Evolutionary conservation across 2,329 filamentous ascomycete species (phyloP).

Genomic region (Phoma sp.): DNA sequence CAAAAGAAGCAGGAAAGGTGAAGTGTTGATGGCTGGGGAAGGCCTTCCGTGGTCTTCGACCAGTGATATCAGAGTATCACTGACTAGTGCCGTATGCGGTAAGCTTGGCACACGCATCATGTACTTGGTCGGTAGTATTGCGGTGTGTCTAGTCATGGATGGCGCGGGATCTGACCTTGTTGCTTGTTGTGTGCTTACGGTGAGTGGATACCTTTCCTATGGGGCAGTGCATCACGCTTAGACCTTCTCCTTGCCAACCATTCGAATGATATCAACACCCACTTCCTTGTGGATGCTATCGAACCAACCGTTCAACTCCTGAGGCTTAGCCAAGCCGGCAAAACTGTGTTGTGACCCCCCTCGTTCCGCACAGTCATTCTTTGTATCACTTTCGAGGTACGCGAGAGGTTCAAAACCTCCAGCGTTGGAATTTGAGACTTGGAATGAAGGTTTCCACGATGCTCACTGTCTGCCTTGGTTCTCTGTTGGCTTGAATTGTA

Average conservation of each 20-base stretch:
- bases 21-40: constrained; percentile 7
- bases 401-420: background rate
- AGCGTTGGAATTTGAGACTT: background rate
- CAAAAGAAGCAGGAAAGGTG: constrained; percentile 2
- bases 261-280: background rate
- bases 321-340: background rate
- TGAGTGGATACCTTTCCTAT: background rate
- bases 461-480: background rate
- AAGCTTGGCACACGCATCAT: constrained; percentile 7
- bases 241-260: background rate
- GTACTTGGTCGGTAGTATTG: background rate
- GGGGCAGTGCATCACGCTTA: background rate
- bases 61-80: background rate
- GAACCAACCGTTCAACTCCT: background rate
- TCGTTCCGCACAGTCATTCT: background rate
- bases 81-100: constrained; percentile 10
- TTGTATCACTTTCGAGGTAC: background rate
- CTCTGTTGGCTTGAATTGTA: background rate
- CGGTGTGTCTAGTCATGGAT: background rate
- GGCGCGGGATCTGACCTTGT: background rate
- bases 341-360: background rate
- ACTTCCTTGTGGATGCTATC: background rate
- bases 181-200: background rate
- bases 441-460: background rate
- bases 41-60: constrained; percentile 4